A percentile compares a stretch with the other conserved stretches of the same genome.
These are phyloP conservation scores for Alternaria sp. DNA, from an alignment of 2,329 filamentous ascomycete genomes.

Conservation along the genomic window DNA sequence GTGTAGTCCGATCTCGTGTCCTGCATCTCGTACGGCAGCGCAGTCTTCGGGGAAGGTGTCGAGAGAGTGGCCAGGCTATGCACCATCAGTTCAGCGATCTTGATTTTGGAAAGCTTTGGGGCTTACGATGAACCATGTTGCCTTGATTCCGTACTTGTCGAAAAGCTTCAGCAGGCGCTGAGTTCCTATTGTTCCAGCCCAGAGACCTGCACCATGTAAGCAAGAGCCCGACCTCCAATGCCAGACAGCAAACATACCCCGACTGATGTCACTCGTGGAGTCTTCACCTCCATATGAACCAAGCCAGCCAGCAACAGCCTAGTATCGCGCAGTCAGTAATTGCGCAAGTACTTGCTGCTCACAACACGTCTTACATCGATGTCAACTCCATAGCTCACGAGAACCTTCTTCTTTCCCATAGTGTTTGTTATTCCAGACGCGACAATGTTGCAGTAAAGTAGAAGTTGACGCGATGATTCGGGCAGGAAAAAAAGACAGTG, in stretches of 20 bases:
- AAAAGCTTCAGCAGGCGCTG: constrained; percentile 73
- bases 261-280: constrained; percentile 72
- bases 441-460: background rate
- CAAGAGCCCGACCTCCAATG: background rate
- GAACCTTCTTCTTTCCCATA: constrained; percentile 60
- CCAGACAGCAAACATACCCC: constrained; percentile 55
- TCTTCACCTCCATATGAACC: constrained; percentile 78
- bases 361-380: constrained; percentile 57
- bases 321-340: background rate
- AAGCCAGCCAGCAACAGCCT: constrained; percentile 71
- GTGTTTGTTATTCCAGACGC: background rate
- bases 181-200: constrained; percentile 72
- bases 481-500: background rate
- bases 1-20: constrained; percentile 72
- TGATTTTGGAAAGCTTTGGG: constrained; percentile 51
- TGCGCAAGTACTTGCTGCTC: constrained; percentile 54
- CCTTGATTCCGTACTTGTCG: constrained; percentile 75
- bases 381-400: constrained; percentile 71
- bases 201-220: constrained; percentile 58
- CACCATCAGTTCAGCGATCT: background rate
- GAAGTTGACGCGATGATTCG: background rate
- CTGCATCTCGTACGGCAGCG: constrained; percentile 64
- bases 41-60: constrained; percentile 73
- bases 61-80: constrained; percentile 62
- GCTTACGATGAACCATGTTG: constrained; percentile 71